Evolutionary conservation across 2,329 filamentous ascomycete species (phyloP), one percentile per base, ranked within the genome.

Genomic region (Metarhizium brunneum): DNA sequence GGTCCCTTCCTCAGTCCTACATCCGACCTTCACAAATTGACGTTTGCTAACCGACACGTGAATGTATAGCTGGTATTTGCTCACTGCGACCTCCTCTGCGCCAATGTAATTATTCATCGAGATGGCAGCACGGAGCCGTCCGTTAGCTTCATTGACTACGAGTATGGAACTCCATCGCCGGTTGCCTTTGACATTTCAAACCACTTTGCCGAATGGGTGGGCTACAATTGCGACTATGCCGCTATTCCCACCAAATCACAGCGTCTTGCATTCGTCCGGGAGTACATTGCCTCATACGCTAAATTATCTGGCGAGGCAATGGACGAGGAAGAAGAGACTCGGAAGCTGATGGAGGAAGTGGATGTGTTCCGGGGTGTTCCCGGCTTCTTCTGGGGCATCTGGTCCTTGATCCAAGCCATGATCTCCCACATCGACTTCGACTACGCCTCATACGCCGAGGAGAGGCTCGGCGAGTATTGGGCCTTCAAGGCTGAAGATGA

Each of bases 341-440:
- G 83, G 52, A 82, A 81, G 62, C 77, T 99, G 20, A 84, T 85
- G 67, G 76, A 81, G 4, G 91, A 97, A 69, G 88, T 99, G 2
- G 92, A 99, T 69, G 70, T 82, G 25, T 99, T 88, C 74, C 83
- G 94, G 49, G 94, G 92, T 47, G 81, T 96, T 14, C 94, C 94
- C 0, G 94, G 94, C 7, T 90, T 99, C 67, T 84, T 81, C 69
- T 90, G 87, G 92, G 94, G 94, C 29, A 90, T 96, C 56, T 99
- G 94, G 94, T 88, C 91, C 7, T 76, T 95, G 60, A 97, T 99
- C 61, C 94, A 99, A 75, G 88, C 92, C 2, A 88, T 84, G 54
- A 97, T 99, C 61, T 95, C 90, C 11, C 83, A 92, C 61, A 99
- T 99, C 64, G 89, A 96, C 68, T 99, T 99, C 67, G 92, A 99